Evolutionary conservation across 768 basidiomycete species (phyloP).

Genomic region (Termitomyces sp.): DNA sequence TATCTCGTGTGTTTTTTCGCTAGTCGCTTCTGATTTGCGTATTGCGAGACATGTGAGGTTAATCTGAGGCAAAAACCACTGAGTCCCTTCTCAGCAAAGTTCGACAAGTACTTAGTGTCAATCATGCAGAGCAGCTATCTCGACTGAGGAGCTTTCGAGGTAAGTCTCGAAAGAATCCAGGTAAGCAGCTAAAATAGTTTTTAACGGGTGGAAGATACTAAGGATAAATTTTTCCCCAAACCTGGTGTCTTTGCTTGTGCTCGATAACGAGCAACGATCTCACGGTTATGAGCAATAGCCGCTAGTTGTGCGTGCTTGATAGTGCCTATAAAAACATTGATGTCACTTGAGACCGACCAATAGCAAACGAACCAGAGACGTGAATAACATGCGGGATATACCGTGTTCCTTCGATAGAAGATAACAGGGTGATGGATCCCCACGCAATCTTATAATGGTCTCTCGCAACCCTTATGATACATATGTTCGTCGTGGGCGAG

Average conservation of each 20-base stretch:
- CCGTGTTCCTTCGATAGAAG: constrained; percentile 48
- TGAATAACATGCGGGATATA: constrained; percentile 77
- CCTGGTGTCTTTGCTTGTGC: constrained; percentile 47
- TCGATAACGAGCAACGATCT: constrained; percentile 63
- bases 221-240: constrained; percentile 17
- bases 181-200: constrained; percentile 36
- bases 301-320: constrained; percentile 81
- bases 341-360: background rate
- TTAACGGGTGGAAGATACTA: background rate
- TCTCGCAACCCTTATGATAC: constrained; percentile 80
- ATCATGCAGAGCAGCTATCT: constrained; percentile 65
- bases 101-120: too few relatives aligned
- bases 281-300: constrained; percentile 68
- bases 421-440: constrained; percentile 72
- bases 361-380: constrained; percentile 59
- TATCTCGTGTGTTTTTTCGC: too few relatives aligned
- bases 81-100: too few relatives aligned
- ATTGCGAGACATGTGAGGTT: too few relatives aligned
- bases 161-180: constrained; percentile 57
- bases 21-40: too few relatives aligned
- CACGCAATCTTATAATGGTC: constrained; percentile 77
- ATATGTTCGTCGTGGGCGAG: constrained; percentile 76
- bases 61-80: too few relatives aligned
- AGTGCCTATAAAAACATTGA: constrained; percentile 49
- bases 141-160: constrained; percentile 48